Conservation (phyloP, 306 rosid genomes). For the Styphnolobium japonicum region DNA sequence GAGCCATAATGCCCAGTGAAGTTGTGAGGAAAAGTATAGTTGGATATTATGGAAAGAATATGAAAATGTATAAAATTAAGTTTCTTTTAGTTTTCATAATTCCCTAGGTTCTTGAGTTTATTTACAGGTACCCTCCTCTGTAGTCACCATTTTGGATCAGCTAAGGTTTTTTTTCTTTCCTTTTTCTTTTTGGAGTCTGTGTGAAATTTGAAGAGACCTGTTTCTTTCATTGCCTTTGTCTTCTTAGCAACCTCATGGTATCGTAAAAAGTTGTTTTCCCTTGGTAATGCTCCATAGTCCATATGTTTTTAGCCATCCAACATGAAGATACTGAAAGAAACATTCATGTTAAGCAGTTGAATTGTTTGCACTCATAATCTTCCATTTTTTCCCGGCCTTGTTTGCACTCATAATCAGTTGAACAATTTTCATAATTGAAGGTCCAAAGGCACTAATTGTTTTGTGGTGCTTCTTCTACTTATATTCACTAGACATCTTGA, state of each 20-base stretch:
- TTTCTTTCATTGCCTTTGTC: neutral
- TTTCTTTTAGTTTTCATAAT: neutral
- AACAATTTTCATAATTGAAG: neutral
- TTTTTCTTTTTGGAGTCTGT: neutral
- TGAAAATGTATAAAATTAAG: neutral
- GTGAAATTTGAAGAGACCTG: neutral
- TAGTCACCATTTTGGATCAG: neutral
- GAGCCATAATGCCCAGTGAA: neutral
- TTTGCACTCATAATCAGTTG: neutral
- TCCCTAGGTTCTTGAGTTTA: neutral
- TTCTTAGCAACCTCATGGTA: neutral
- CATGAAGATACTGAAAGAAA: neutral
- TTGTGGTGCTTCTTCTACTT: neutral
- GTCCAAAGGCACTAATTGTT: neutral
- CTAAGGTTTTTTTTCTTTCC: neutral
- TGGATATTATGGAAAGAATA: neutral
- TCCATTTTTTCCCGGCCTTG: too few species aligned
- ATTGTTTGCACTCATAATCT: neutral
- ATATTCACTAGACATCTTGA: neutral
- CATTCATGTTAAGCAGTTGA: neutral
- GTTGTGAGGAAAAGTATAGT: neutral
- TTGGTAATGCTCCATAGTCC: neutral
- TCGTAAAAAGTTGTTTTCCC: neutral
- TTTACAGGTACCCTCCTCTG: neutral
- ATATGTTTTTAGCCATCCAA: neutral